Conservation (phyloP, 257 asterid species). For the Lycium ferocissimum region DNA sequence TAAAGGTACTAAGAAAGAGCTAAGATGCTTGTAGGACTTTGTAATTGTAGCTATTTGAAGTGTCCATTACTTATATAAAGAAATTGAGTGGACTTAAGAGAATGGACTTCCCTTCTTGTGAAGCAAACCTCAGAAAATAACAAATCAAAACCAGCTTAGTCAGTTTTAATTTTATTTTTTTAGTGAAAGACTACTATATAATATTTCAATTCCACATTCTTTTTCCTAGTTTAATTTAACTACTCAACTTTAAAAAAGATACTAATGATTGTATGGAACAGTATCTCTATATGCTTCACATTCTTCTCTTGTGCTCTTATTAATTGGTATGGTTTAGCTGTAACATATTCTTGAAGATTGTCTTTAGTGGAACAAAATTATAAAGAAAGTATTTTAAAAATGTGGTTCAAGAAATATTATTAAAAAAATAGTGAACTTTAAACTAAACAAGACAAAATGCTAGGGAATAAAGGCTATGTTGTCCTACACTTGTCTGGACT, state of each 20-base stretch:
- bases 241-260: conserved; percentile 29
- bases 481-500: conserved; percentile 22
- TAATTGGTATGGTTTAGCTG: conserved; percentile 16
- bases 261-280: conserved; percentile 25
- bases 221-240: conserved; percentile 14
- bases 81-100: conserved; percentile 55
- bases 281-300: neutral
- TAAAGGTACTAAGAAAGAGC: neutral
- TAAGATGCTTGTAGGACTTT: neutral
- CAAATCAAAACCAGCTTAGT: conserved; percentile 49
- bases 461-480: conserved; percentile 30
- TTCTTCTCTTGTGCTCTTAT: neutral
- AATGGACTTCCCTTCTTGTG: conserved; percentile 42
- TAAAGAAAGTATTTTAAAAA: neutral
- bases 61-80: conserved; percentile 55
- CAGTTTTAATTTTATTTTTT: conserved; percentile 8
- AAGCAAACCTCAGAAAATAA: conserved; percentile 72
- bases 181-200: neutral
- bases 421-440: neutral
- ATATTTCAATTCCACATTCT: conserved; percentile 7
- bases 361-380: neutral
- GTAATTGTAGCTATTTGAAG: conserved; percentile 24
- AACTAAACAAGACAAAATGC: conserved; percentile 25
- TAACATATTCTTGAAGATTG: conserved; percentile 29
- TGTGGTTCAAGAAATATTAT: neutral